Evolutionary conservation across 257 asterid species (phyloP), one percentile per base, ranked within the genome.

Genomic region (Capsicum pubescens): DNA sequence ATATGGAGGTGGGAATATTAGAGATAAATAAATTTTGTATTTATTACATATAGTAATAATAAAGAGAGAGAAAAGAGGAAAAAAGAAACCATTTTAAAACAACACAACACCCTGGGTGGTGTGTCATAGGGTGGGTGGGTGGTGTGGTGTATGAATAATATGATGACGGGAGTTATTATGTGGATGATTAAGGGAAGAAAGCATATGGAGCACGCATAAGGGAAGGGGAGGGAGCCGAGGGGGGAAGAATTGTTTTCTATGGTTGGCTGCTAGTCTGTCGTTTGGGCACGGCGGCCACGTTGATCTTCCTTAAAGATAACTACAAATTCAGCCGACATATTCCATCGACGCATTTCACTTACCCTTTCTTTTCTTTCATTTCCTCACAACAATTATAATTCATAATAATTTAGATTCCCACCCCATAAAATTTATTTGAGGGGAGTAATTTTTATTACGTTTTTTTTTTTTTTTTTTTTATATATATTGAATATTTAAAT

Each of bases 251-350:
- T 50, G 39, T 50, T 50, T 50, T 74, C 60, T 50, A 19, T 67
- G 68, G 26, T 86, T 85, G 94, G 94, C 90, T 66, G 89, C 86
- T 86, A 88, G 85, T 86, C 85, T 84, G 90, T 83, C 91, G 91
- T 88, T 88, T 63, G 83, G 90, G 86, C 76, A 83, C 89, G 91
- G 94, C 93, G 88, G 93, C 93, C 94, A 91, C 89, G 92, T 85
- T 84, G 83, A 86, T 84, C 87, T 86, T 80, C 87, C 79, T 77
- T 69, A 85, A 82, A 83, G 92, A 90, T 88, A 89, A 87, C 87
- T 90, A 87, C 90, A 89, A 88, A n/a, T 58, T 83, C 77, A 86
- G 91, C 93, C 96, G 96, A 92, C 94, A 90, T 42, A 48, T n/a
- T 74, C 57, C 84, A 76, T 80, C 83, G 67, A 81, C 56, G 84